phyloP scores from a whole-genome alignment of 2,329 filamentous ascomycete species.

The Neonectria ditissima region DNA sequence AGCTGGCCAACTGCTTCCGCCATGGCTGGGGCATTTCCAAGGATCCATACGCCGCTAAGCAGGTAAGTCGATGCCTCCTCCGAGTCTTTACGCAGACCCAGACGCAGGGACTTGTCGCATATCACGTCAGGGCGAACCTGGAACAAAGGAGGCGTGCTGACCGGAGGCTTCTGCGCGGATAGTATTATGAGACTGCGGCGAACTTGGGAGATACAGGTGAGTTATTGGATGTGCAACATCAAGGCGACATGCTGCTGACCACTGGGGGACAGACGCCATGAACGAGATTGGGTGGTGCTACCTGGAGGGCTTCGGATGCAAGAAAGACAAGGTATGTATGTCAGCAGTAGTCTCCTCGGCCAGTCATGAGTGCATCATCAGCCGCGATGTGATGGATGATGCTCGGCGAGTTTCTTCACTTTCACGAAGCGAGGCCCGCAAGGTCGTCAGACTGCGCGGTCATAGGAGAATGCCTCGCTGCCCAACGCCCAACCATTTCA shows the following conservation, averaged over 20 bases:
- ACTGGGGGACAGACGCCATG: constrained; percentile 79
- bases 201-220: constrained; percentile 89
- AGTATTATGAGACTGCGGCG: constrained; percentile 98
- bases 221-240: constrained; percentile 43
- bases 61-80: constrained; percentile 56
- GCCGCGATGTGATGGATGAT: constrained; percentile 20
- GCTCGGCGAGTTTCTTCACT: constrained; percentile 2
- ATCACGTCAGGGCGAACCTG: constrained; percentile 1
- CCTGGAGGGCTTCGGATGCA: constrained; percentile 94
- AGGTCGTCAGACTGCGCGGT: constrained; percentile 8
- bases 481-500: constrained; percentile 57
- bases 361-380: constrained; percentile 13
- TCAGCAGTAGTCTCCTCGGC: constrained; percentile 22
- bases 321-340: constrained; percentile 93
- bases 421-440: constrained; percentile 18
- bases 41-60: constrained; percentile 85
- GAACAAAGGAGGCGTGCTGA: constrained; percentile 11
- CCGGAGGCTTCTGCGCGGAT: constrained; percentile 49
- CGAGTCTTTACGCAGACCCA: background rate
- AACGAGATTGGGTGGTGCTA: constrained; percentile 98
- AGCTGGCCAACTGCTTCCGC: constrained; percentile 92
- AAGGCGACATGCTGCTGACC: constrained; percentile 23
- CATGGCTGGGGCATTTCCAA: constrained; percentile 93
- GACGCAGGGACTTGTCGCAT: constrained; percentile 8
- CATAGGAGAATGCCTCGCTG: constrained; percentile 23